Evolutionary conservation across 2,329 filamentous ascomycete species (phyloP).

Genomic region (Fonsecaea monophora): DNA sequence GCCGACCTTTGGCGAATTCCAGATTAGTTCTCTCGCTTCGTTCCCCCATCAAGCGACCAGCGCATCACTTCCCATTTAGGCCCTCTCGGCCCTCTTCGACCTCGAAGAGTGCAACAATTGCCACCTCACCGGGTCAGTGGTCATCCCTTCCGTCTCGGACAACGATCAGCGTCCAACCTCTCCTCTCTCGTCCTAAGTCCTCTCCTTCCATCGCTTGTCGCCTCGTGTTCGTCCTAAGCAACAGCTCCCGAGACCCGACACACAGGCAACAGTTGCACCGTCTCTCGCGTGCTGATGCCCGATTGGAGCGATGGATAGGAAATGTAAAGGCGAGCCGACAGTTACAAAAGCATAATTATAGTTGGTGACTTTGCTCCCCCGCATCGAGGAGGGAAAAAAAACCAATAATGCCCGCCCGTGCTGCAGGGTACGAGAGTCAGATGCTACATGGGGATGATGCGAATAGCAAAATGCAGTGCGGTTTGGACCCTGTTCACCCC

Average conservation of each 20-base stretch:
- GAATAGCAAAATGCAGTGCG: neutral
- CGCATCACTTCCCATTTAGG: conserved; percentile 14
- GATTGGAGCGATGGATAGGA: conserved; percentile 1
- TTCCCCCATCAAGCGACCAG: conserved; percentile 1
- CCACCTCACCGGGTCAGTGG: conserved; percentile 6
- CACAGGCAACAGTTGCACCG: conserved; percentile 1
- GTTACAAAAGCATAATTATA: conserved; percentile 11
- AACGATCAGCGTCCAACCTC: neutral
- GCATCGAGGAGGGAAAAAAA: neutral
- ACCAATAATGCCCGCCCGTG: neutral
- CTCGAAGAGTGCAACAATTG: conserved; percentile 1
- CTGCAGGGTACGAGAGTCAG: neutral
- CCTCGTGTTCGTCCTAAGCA: conserved; percentile 4
- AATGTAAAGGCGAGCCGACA: neutral
- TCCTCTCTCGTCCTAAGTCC: neutral
- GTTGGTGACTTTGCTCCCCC: neutral
- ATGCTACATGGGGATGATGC: neutral
- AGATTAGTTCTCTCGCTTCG: conserved; percentile 7
- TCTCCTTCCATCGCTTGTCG: neutral
- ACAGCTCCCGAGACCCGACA: conserved; percentile 6
- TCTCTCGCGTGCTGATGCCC: conserved; percentile 9
- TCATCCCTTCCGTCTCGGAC: conserved; percentile 1
- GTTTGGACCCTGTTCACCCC: neutral
- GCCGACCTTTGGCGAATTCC: conserved; percentile 7
- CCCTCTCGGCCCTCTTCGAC: neutral